phyloP scores from a whole-genome alignment of 768 basidiomycete species.

The Trametes villosa region DNA sequence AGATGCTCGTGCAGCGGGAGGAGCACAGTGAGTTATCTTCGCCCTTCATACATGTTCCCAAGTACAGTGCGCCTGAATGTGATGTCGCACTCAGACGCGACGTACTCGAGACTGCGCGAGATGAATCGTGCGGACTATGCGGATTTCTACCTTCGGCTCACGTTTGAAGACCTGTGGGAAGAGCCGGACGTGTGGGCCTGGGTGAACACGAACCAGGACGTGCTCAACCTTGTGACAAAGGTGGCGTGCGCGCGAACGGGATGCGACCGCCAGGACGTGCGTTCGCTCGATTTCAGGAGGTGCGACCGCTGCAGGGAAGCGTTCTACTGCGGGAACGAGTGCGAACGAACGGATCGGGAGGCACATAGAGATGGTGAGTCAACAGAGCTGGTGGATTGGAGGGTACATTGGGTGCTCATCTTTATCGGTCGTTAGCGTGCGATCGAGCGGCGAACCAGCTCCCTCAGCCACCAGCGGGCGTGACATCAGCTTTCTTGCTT shows the following conservation, averaged over 20 bases:
- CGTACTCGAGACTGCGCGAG: constrained; percentile 33
- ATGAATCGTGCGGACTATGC: constrained; percentile 46
- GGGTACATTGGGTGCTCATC: too few species aligned
- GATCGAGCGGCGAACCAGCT: too few species aligned
- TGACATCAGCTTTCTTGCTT: too few species aligned
- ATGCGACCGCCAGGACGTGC: constrained; percentile 39
- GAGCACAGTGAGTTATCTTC: constrained; percentile 38
- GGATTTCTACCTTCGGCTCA: constrained; percentile 48
- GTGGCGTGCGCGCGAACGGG: constrained; percentile 36
- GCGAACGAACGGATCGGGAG: constrained; percentile 37
- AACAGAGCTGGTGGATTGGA: too few species aligned
- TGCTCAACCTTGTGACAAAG: constrained; percentile 37
- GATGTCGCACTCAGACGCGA: neutral
- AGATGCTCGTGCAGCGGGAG: constrained; percentile 40
- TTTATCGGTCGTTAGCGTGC: too few species aligned
- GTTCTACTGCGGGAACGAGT: constrained; percentile 32
- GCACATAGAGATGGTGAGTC: constrained; percentile 30
- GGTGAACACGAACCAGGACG: constrained; percentile 40
- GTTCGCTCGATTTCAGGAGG: constrained; percentile 42
- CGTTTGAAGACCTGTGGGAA: constrained; percentile 50
- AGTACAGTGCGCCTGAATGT: neutral
- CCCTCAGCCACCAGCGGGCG: too few species aligned
- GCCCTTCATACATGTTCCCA: too few species aligned
- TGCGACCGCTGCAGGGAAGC: constrained; percentile 42
- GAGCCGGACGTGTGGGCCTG: constrained; percentile 45